Conservation (phyloP, 345 rosid genomes). For the Aurinia saxatilis region DNA sequence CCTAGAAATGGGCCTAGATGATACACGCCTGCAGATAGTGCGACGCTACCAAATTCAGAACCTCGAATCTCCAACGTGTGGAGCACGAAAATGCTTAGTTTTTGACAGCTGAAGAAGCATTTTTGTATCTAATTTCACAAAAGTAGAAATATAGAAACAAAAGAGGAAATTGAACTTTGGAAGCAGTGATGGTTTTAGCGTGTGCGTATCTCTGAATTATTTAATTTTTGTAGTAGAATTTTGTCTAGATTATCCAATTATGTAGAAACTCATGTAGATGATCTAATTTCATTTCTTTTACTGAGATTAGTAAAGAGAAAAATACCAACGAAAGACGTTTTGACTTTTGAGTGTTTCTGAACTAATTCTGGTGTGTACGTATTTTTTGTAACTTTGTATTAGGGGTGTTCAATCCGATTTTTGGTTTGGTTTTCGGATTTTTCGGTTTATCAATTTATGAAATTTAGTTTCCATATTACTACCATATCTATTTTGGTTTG, state of each 20-base stretch:
- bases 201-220: constrained; percentile 18
- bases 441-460: too few species aligned
- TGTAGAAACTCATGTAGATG: neutral
- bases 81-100: constrained; percentile 17
- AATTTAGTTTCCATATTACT: too few species aligned
- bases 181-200: constrained; percentile 8
- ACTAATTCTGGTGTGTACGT: neutral
- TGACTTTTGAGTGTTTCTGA: neutral
- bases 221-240: neutral
- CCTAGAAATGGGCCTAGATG: neutral
- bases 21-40: neutral
- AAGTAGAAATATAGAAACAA: neutral
- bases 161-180: neutral
- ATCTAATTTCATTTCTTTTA: neutral
- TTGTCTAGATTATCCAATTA: neutral
- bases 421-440: too few species aligned
- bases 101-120: constrained; percentile 5
- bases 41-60: constrained; percentile 1
- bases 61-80: constrained; percentile 17
- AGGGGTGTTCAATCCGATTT: too few species aligned
- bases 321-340: neutral
- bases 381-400: neutral
- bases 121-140: neutral
- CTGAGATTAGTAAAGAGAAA: neutral
- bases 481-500: too few species aligned